Percentiles rank a stretch among this genome's conserved stretches.
Evolutionary conservation across 1,284 basidiomycete species (phyloP).

Genomic region (Lentinula novae-zelandiae): DNA sequence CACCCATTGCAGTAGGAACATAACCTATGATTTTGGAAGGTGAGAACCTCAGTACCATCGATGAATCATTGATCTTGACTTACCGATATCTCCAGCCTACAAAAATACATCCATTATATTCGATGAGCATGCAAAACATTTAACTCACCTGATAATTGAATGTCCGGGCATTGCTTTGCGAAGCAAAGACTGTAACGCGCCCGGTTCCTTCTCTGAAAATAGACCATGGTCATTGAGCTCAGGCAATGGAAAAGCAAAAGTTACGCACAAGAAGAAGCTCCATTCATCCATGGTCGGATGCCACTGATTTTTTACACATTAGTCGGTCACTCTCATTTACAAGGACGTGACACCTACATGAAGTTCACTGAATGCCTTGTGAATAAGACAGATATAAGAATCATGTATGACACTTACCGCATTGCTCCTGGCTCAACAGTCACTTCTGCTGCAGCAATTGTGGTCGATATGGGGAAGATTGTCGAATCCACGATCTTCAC

Average conservation of each 20-base stretch:
- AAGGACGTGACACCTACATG: slow-evolving; percentile 26
- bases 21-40: slow-evolving; percentile 33
- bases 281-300: slow-evolving; percentile 71
- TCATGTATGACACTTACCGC: slow-evolving; percentile 32
- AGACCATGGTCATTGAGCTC: neutral
- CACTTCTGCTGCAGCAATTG: slow-evolving; percentile 65
- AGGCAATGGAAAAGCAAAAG: neutral
- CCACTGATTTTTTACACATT: slow-evolving; percentile 41
- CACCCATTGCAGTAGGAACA: slow-evolving; percentile 54
- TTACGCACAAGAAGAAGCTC: slow-evolving; percentile 49
- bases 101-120: slow-evolving; percentile 10
- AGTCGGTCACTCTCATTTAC: neutral
- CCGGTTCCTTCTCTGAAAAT: slow-evolving; percentile 46
- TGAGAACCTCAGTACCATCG: no score
- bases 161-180: slow-evolving; percentile 57
- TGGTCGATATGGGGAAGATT: slow-evolving; percentile 42
- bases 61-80: slow-evolving; percentile 8
- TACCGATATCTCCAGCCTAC: slow-evolving; percentile 61
- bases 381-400: neutral
- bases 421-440: slow-evolving; percentile 67
- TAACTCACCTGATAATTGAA: slow-evolving; percentile 56
- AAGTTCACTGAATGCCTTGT: slow-evolving; percentile 34
- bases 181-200: slow-evolving; percentile 64
- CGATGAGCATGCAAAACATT: neutral
- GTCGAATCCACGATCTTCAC: slow-evolving; percentile 63